These are phyloP conservation scores for Protea cynaroides DNA, from an alignment of 164 flowering plant species.

Conservation along the genomic window DNA sequence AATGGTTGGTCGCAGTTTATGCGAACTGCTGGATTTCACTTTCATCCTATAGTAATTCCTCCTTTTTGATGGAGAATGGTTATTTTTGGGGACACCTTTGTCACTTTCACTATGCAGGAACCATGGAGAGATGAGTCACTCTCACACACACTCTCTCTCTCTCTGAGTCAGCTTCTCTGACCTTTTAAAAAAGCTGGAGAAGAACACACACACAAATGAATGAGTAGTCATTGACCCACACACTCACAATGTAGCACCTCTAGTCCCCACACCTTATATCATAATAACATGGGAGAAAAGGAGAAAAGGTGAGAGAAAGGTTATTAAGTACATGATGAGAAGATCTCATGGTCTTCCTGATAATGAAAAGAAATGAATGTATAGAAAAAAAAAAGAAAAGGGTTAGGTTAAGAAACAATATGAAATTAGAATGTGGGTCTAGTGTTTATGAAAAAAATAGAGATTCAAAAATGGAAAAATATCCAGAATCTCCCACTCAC, in stretches of 20 bases:
- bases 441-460: not conserved
- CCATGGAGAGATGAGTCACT: not conserved
- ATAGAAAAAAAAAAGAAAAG: no score
- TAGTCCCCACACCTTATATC: conserved; percentile 8
- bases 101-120: no score
- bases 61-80: no score
- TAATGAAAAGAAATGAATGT: not conserved
- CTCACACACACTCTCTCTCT: not conserved
- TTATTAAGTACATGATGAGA: conserved; percentile 8
- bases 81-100: no score
- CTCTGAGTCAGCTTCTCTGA: not conserved
- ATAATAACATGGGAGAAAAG: conserved; percentile 6
- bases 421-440: no score
- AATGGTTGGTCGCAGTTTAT: no score
- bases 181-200: not conserved
- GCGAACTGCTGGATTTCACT: no score
- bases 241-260: not conserved
- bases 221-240: conserved; percentile 22
- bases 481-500: not conserved
- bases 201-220: conserved; percentile 9
- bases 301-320: not conserved
- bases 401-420: not conserved
- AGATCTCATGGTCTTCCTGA: not conserved
- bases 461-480: not conserved
- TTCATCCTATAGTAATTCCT: no score